A percentile compares a stretch with the other conserved stretches of the same genome.
Conservation (phyloP, 2,329 filamentous ascomycete genomes). For the Fusarium paranaense region DNA sequence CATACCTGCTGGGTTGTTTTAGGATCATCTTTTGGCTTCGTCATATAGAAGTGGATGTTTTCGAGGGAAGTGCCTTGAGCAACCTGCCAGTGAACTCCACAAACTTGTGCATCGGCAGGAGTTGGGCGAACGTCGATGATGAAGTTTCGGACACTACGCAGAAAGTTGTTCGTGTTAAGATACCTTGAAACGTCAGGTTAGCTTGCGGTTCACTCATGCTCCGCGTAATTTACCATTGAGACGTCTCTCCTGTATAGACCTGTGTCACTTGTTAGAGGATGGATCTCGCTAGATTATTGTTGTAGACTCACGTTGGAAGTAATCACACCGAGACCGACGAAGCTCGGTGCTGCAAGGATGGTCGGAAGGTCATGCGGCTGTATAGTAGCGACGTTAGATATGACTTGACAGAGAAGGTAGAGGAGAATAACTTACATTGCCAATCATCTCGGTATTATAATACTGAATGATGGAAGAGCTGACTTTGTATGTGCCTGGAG, state of each 20-base stretch:
- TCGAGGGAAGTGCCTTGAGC: conserved; percentile 67
- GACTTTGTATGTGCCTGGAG: conserved; percentile 66
- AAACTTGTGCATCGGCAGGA: conserved; percentile 45
- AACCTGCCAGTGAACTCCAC: conserved; percentile 73
- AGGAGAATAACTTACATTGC: conserved; percentile 24
- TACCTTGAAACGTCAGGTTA: conserved; percentile 31
- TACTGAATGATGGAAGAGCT: conserved; percentile 69
- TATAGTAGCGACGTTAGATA: neutral
- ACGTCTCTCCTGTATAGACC: conserved; percentile 4
- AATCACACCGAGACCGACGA: conserved; percentile 67
- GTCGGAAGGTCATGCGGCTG: conserved; percentile 52
- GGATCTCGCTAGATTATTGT: neutral
- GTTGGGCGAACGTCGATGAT: conserved; percentile 64
- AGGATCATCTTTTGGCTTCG: conserved; percentile 2
- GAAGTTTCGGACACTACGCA: conserved; percentile 73
- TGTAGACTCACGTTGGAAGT: conserved; percentile 1
- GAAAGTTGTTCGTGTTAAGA: conserved; percentile 68
- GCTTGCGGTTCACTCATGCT: neutral
- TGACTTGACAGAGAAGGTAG: neutral
- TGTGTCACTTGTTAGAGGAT: neutral
- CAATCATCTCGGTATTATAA: conserved; percentile 71
- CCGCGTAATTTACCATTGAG: neutral
- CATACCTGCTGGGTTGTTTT: conserved; percentile 40
- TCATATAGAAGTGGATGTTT: conserved; percentile 60
- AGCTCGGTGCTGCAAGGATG: conserved; percentile 64